A percentile compares a stretch with the other conserved stretches of the same genome.
phyloP scores from a whole-genome alignment of 257 asterid genomes.

The Ophiorrhiza pumila region DNA sequence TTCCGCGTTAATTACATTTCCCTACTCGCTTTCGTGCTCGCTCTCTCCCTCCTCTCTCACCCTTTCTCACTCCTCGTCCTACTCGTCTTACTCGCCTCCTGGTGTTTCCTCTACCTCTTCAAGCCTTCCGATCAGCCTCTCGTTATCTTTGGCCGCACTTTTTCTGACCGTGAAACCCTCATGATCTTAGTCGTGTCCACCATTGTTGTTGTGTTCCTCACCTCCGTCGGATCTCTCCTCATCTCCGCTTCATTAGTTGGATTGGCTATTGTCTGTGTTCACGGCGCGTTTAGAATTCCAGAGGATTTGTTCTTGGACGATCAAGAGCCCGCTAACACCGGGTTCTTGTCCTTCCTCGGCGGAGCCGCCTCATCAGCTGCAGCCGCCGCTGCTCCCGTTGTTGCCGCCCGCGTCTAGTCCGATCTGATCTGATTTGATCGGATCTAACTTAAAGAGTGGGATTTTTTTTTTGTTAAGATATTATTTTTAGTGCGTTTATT shows the following conservation, averaged over 20 bases:
- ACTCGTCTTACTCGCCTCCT: constrained; percentile 57
- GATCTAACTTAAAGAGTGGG: constrained; percentile 26
- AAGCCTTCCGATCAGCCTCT: constrained; percentile 74
- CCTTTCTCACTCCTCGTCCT: constrained; percentile 72
- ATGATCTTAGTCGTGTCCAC: constrained; percentile 61
- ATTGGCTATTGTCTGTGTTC: constrained; percentile 56
- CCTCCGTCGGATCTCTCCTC: constrained; percentile 75
- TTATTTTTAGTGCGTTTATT: constrained; percentile 12
- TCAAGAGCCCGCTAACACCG: constrained; percentile 61
- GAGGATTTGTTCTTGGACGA: constrained; percentile 87
- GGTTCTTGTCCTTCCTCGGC: constrained; percentile 72
- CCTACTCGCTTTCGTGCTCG: constrained; percentile 61
- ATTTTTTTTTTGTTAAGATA: neutral
- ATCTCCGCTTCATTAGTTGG: constrained; percentile 75
- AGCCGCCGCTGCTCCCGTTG: constrained; percentile 66
- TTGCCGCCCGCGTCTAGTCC: constrained; percentile 51
- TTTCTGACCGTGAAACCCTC: constrained; percentile 66
- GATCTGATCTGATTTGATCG: constrained; percentile 16
- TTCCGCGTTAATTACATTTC: constrained; percentile 80
- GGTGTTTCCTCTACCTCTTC: constrained; percentile 69
- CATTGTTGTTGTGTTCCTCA: constrained; percentile 67
- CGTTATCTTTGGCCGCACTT: constrained; percentile 62
- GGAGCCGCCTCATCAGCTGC: constrained; percentile 77
- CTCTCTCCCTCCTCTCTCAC: constrained; percentile 72
- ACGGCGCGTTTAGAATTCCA: constrained; percentile 79